Percentiles rank a stretch among this genome's conserved stretches.
Evolutionary conservation across 257 asterid genomes (phyloP).

Genomic region (Solanum sparsipilum): DNA sequence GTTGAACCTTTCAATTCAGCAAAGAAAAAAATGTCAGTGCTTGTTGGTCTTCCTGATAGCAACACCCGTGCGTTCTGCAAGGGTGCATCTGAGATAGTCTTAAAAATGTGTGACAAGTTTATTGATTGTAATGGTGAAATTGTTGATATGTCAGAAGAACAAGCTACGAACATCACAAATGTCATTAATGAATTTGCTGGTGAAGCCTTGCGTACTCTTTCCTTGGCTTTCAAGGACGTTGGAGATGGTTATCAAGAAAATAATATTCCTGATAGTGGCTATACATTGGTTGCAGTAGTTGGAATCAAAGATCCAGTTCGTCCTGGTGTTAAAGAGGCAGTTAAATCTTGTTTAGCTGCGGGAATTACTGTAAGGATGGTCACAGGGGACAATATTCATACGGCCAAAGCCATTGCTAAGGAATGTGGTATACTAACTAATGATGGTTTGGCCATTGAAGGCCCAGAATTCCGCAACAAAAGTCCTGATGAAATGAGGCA

Average conservation of each 20-base stretch:
- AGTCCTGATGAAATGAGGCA: slow-evolving; percentile 52
- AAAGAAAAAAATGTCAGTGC: slow-evolving; percentile 89
- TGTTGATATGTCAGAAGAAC: slow-evolving; percentile 55
- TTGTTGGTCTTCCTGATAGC: slow-evolving; percentile 65
- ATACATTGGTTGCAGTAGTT: slow-evolving; percentile 66
- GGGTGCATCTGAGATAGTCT: slow-evolving; percentile 94
- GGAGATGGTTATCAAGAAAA: slow-evolving; percentile 25
- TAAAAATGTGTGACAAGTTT: slow-evolving; percentile 50
- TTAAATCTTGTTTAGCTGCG: slow-evolving; percentile 68
- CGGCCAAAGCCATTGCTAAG: slow-evolving; percentile 91
- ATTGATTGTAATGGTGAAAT: slow-evolving; percentile 52
- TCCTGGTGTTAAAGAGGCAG: slow-evolving; percentile 86
- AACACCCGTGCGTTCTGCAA: slow-evolving; percentile 68
- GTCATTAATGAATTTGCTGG: slow-evolving; percentile 60
- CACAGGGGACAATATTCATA: slow-evolving; percentile 89
- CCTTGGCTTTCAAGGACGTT: slow-evolving; percentile 76
- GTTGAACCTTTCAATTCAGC: slow-evolving; percentile 94
- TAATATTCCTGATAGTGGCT: slow-evolving; percentile 59
- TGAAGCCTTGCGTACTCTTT: slow-evolving; percentile 87
- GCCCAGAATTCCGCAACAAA: slow-evolving; percentile 64
- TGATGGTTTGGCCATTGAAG: slow-evolving; percentile 75
- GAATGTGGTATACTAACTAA: slow-evolving; percentile 86
- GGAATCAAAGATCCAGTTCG: slow-evolving; percentile 98
- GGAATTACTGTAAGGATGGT: slow-evolving; percentile 93
- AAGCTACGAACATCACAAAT: slow-evolving; percentile 21